A percentile compares a stretch with the other conserved stretches of the same genome.
Evolutionary conservation across 2,329 filamentous ascomycete genomes (phyloP).

Genomic region (Sarocladiaceae sp.): DNA sequence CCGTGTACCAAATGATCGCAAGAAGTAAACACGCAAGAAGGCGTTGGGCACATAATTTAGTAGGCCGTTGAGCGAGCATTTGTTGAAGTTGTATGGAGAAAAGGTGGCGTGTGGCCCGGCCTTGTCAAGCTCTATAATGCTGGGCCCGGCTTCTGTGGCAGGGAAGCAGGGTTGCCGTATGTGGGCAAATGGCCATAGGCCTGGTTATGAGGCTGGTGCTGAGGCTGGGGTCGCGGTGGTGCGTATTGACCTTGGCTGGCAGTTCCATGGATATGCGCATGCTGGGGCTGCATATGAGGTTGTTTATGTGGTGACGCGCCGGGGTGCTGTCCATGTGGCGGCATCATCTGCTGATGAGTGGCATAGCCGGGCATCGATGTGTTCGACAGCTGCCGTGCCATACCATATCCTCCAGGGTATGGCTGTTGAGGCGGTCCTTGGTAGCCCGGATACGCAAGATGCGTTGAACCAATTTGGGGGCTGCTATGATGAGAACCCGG

Average conservation of each 20-base stretch:
- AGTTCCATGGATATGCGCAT: not conserved
- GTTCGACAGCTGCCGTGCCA: conserved; percentile 51
- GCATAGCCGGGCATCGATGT: conserved; percentile 48
- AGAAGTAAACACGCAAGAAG: too few species aligned
- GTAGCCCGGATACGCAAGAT: conserved; percentile 43
- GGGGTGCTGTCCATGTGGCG: conserved; percentile 29
- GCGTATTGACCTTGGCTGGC: conserved; percentile 2
- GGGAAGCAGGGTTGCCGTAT: conserved; percentile 53
- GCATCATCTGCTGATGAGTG: conserved; percentile 22
- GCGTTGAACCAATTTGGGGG: conserved; percentile 46
- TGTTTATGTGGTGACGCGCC: conserved; percentile 33
- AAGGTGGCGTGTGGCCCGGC: too few species aligned
- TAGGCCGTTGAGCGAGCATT: too few species aligned
- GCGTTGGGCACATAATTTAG: too few species aligned
- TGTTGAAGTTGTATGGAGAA: too few species aligned
- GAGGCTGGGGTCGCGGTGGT: not conserved
- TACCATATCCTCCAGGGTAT: conserved; percentile 44
- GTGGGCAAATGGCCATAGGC: conserved; percentile 46
- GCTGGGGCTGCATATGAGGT: conserved; percentile 27
- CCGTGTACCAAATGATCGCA: too few species aligned
- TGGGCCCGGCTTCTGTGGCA: conserved; percentile 53
- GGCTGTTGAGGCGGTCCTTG: conserved; percentile 36
- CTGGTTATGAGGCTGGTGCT: conserved; percentile 32
- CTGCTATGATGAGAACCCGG: conserved; percentile 45
- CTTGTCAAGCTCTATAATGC: conserved; percentile 38